Evolutionary conservation across 352 stramenopile genomes (phyloP), one percentile per base, ranked within the genome.

Genomic region (Pythium grandisporangium): DNA sequence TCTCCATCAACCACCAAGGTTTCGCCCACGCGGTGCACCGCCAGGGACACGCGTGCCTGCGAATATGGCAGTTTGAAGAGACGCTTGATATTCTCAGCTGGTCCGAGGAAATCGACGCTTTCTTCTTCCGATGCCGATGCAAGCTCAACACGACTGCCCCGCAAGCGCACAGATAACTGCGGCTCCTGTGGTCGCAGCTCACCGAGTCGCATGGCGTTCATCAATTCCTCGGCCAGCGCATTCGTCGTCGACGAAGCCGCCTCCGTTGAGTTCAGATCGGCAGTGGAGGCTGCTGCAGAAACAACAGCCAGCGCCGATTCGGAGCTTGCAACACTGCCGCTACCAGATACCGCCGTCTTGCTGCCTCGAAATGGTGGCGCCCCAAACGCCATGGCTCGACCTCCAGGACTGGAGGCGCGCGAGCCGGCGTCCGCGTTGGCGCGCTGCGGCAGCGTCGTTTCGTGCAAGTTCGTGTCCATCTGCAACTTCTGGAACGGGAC

Each of bases 21-120:
- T 21, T 54, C 74, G 1, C 80, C 80, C 0, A 93, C 73, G 21
- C 75, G 70, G 51, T 93, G 80, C 21, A 93, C 75, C 0, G 77
- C 80, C 6, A 93, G 61, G 5, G 80, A 93, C n/a, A 93, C 77
- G 27, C 63, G 53, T 1, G 60, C 74, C 24, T 81, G 68, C 8
- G 80, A 90, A 53, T 93, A 93, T 25, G 80, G 76, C 41, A 93
- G 49, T 52, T 93, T 93, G 50, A 93, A 93, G 2, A 93, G 63
- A 27, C 70, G 74, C 53, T 93, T 93, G 44, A 93, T 89, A 43
- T 88, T 88, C 51, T 93, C 80, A 0, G 80, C 80, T 0, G 80
- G 80, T 0, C 80, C 80, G 26, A 93, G 42, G 37, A 89, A 93
- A 40, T 93, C 70, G 39, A 90, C 71, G 0, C 73, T 39, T 12